Evolutionary conservation across 2,329 filamentous ascomycete genomes (phyloP), one percentile per base, ranked within the genome.

Genomic region (Remersonia thermophila): DNA sequence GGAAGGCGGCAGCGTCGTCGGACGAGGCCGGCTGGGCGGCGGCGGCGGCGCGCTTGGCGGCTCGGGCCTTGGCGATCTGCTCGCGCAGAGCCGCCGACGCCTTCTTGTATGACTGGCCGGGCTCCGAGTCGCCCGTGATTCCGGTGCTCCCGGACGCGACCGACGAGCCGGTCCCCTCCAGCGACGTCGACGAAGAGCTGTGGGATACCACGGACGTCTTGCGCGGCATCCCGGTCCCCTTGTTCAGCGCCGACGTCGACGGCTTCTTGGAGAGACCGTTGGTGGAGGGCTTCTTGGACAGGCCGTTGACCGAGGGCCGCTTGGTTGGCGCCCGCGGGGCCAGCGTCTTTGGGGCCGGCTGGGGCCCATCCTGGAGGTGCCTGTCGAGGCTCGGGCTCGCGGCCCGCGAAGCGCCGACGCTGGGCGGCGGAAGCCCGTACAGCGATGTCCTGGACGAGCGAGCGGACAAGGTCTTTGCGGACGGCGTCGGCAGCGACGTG

Each of bases 31-130:
- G 58, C 30, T 54, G 59, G n/a, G n/a, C n/a, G 20, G 20, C 5
- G 25, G 63, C 61, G 7, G 71, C 76, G 9, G 72, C 77, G 43
- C 76, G 72, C 38, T 75, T 80, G 2, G 85, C 83, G 2, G 86
- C 86, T 53, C 89, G 93, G 1, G 91, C 89, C 49, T 87, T 89
- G 27, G 87, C 85, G 44, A 96, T 95, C 36, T 91, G 87, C 35
- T 95, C 85, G 25, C 91, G 76, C 11, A 98, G 61, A 1, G 86
- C 79, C 12, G 72, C 66, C 0, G 89, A 95, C 0, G 86, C 86
- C 49, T 83, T 91, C 27, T 61, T 56, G 36, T 48, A 54, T 0
- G 57, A 49, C 26, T 48, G 44, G 14, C 31, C 46, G 0, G 48
- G 41, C 0, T 48, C 41, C 7, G 58, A 60, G 27, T 61, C 56